phyloP scores from a whole-genome alignment of 1,139 yeast species.

The Debaryomyces fabryi region DNA sequence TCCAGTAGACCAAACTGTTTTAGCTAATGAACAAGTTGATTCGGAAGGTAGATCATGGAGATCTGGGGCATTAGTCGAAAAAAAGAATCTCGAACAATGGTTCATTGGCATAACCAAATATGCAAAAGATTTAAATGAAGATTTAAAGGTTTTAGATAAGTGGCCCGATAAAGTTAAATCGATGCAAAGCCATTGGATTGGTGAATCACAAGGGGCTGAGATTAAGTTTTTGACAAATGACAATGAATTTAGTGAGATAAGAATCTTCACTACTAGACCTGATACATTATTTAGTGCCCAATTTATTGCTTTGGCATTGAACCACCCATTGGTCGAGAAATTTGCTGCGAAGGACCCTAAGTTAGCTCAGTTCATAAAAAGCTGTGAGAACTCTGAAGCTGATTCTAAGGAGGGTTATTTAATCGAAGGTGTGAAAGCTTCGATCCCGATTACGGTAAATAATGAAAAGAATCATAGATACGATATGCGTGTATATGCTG shows the following conservation, averaged over 20 bases:
- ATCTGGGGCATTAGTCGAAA: slow-evolving; percentile 93
- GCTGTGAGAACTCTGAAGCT: slow-evolving; percentile 36
- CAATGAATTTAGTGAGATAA: slow-evolving; percentile 28
- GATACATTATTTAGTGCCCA: slow-evolving; percentile 86
- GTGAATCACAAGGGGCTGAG: slow-evolving; percentile 81
- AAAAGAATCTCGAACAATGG: slow-evolving; percentile 83
- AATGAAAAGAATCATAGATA: slow-evolving; percentile 19
- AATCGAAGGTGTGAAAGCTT: slow-evolving; percentile 48
- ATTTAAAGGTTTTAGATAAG: slow-evolving; percentile 56
- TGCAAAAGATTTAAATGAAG: slow-evolving; percentile 66
- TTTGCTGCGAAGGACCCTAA: slow-evolving; percentile 37
- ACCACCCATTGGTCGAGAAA: slow-evolving; percentile 61
- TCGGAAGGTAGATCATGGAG: slow-evolving; percentile 91
- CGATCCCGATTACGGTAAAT: slow-evolving; percentile 59
- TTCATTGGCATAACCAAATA: slow-evolving; percentile 84
- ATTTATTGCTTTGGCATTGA: slow-evolving; percentile 73
- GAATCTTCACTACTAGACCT: slow-evolving; percentile 83
- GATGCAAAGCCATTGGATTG: slow-evolving; percentile 96
- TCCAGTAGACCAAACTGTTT: slow-evolving; percentile 89
- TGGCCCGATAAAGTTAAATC: slow-evolving; percentile 92
- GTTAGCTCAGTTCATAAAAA: slow-evolving; percentile 50
- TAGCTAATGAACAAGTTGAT: slow-evolving; percentile 97
- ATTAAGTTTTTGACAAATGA: slow-evolving; percentile 45
- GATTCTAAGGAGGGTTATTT: slow-evolving; percentile 68
- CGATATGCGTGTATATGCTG: slow-evolving; percentile 75